Percentiles rank a stretch among this genome's conserved stretches.
phyloP scores from a whole-genome alignment of 139 green algal genomes.

The Dunaliella primolecta region DNA sequence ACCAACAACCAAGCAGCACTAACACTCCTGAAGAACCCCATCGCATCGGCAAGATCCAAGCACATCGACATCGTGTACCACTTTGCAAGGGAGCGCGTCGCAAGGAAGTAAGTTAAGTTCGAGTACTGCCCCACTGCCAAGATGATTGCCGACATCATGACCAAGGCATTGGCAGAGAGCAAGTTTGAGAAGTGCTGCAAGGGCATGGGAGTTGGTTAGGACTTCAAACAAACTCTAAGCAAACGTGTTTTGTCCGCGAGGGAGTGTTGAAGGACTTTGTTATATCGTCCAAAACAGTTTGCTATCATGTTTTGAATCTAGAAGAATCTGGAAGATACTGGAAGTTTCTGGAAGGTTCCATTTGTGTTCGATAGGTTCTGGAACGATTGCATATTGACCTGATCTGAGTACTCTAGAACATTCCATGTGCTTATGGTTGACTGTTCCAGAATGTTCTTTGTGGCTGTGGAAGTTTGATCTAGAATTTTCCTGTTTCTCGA shows the following conservation, averaged over 20 bases:
- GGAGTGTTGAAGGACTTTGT: neutral
- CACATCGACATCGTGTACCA: conserved; percentile 45
- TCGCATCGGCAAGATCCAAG: conserved; percentile 26
- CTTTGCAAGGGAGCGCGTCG: conserved; percentile 32
- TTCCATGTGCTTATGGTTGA: neutral
- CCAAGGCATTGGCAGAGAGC: conserved; percentile 22
- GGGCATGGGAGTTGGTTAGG: neutral
- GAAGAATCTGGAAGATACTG: too few species aligned
- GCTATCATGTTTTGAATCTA: too few species aligned
- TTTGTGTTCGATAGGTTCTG: too few species aligned
- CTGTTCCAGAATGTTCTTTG: neutral
- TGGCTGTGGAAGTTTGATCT: neutral
- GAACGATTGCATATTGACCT: neutral
- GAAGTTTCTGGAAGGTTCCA: too few species aligned
- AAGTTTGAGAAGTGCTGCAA: neutral
- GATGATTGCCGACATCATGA: conserved; percentile 33
- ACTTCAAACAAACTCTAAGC: neutral
- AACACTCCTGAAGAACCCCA: conserved; percentile 27
- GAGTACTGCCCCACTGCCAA: conserved; percentile 16
- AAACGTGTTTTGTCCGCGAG: neutral
- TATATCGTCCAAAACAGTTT: neutral
- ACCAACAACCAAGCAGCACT: conserved; percentile 47
- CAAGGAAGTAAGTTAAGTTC: conserved; percentile 15
- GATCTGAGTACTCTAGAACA: neutral
- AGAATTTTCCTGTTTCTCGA: too few species aligned